A percentile compares a stretch with the other conserved stretches of the same genome.
phyloP scores from a whole-genome alignment of 352 stramenopile species.

The Thraustotheca clavata region DNA sequence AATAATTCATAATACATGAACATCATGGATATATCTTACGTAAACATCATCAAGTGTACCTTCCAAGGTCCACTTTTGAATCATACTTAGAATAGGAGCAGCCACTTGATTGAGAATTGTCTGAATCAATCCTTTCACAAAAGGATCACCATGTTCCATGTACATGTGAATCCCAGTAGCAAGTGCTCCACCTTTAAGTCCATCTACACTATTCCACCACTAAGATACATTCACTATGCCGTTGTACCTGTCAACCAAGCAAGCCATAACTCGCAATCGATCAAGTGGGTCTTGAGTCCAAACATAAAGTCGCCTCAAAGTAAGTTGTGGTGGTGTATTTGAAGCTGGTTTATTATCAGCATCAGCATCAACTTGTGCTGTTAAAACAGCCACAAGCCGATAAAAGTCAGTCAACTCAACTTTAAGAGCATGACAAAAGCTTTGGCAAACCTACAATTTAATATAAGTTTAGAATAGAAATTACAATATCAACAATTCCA shows the following conservation, averaged over 20 bases:
- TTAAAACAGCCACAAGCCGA: constrained; percentile 87
- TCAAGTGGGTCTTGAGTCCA: constrained; percentile 86
- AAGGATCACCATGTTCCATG: constrained; percentile 85
- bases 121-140: constrained; percentile 59
- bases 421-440: constrained; percentile 86
- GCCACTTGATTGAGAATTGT: constrained; percentile 71
- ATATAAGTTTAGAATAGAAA: neutral
- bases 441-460: constrained; percentile 60
- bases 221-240: neutral
- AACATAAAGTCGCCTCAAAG: constrained; percentile 81
- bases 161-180: constrained; percentile 87
- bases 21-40: constrained; percentile 31
- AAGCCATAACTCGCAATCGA: constrained; percentile 83
- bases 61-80: constrained; percentile 83
- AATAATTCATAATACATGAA: neutral
- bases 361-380: constrained; percentile 83
- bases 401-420: constrained; percentile 90
- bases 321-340: constrained; percentile 44
- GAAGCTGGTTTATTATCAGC: constrained; percentile 44
- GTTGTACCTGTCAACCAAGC: constrained; percentile 75
- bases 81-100: constrained; percentile 79
- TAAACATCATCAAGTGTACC: constrained; percentile 77
- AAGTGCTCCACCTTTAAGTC: constrained; percentile 78
- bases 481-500: constrained; percentile 45
- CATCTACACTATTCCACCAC: constrained; percentile 46